Base-by-base conservation (phyloP, 2,329 filamentous ascomycete genomes). In the Fusarium solani-melongenae region DNA sequence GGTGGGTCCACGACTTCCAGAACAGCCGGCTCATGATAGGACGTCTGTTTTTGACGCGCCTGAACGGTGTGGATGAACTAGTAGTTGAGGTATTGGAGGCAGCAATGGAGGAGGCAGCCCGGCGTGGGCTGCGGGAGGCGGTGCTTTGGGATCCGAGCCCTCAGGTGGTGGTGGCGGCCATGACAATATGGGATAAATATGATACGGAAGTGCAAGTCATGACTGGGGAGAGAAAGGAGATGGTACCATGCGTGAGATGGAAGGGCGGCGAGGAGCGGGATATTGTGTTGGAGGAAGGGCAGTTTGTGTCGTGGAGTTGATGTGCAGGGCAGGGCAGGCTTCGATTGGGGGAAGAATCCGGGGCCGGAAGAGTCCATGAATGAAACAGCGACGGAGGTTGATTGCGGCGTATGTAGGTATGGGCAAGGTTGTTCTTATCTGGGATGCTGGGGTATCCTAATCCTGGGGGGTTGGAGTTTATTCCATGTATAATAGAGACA, bases 1-100 rank as follows among this genome's bases (percentile, higher is more conserved):
- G 79, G 76, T 84, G 82, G 83, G 72, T 78, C 39, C 82, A 82
- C 66, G 81, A 84, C 70, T 81, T 79, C 69, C 73, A 77, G 38
- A 67, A 34, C 5, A 66, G 67, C 11, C 65, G 38, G 56, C 73
- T 79, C 29, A 59, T 59, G 46, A 17, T 79, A n/a, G 70, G 66
- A 29, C 73, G 69, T 5, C 15, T 78, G 38, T 62, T 60, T 8
- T 27, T 68, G 38, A 58, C 62, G 36, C 75, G 77, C 10, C 12
- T 51, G 46, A 12, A 29, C 27, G n/a, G 31, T 20, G 27, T n/a
- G 27, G 46, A 51, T 9, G 27, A 31, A 51, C 17, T 66, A 36
- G 38, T 69, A 74, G 51, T 34, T 20, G 73, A 78, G 29, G 67
- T 79, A 59, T 69, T 84, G 41, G 73, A 76, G 62, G 78, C 80